phyloP scores from a whole-genome alignment of 257 asterid genomes.

The Prunella vulgaris region DNA sequence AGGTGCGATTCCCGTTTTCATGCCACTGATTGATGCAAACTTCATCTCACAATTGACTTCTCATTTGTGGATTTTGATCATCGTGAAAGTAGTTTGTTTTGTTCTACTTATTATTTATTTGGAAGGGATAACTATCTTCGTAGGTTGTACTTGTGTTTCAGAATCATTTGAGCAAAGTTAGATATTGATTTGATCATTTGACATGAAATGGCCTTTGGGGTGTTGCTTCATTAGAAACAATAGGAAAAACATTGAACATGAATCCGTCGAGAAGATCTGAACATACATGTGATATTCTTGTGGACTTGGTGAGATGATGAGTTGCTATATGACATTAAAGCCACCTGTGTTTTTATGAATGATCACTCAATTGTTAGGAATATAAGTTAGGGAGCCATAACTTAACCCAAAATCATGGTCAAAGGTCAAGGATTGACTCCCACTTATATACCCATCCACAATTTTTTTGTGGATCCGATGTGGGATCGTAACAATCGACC shows the following conservation, averaged over 20 bases:
- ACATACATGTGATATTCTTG: not conserved
- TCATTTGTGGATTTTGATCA: not conserved
- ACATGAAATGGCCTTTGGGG: not conserved
- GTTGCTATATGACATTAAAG: not conserved
- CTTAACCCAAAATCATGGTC: too few relatives aligned
- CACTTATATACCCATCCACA: too few relatives aligned
- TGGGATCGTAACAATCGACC: too few relatives aligned
- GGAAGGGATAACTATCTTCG: not conserved
- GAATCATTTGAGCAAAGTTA: not conserved
- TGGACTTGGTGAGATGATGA: not conserved
- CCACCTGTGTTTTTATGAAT: not conserved
- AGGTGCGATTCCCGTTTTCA: conserved; percentile 33
- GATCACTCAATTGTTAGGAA: too few relatives aligned
- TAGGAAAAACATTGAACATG: not conserved
- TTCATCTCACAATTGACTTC: not conserved
- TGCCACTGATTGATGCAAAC: not conserved
- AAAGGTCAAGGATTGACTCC: too few relatives aligned
- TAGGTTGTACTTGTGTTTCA: not conserved
- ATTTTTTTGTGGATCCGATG: too few relatives aligned
- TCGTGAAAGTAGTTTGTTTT: not conserved
- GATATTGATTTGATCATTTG: not conserved
- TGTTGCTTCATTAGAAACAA: not conserved
- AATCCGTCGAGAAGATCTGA: not conserved
- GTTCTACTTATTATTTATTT: too few relatives aligned
- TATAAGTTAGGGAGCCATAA: too few relatives aligned